Base-by-base conservation (phyloP, 179 eudicot species). In the Beta macrorhiza region DNA sequence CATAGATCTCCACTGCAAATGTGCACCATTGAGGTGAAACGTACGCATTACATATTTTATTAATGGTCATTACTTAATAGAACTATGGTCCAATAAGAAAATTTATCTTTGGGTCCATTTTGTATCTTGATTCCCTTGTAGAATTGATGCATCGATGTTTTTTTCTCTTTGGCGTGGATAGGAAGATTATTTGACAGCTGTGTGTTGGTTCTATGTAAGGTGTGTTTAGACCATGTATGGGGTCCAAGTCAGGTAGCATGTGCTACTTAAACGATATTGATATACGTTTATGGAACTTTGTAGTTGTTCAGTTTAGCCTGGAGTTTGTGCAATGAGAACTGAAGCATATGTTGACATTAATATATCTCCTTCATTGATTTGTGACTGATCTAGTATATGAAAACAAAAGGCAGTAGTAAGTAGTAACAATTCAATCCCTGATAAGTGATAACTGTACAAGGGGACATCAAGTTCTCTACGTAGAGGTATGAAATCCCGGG, bases 271-370 rank as follows among this genome's bases (percentile, higher is more conserved):
- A 61, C 25, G 44, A n/a, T 15, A 13, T 71, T 29, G 57, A 47
- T 71, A 72, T 72, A 17, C 49, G 14, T n/a, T 62, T 62, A 17
- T 53, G 25, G 25, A 80, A 76, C 11, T 49, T 52, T 73, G 10
- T 15, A 2, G 47, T 16, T 29, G 8, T 29, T 29, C 44, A 0
- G 42, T 55, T 53, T 56, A 22, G 59, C 20, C n/a, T 78, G 80
- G 77, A 81, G 63, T 74, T 74, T 25, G 15, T 69, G 74, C 59
- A 52, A 51, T 75, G 75, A 57, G 70, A 57, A 67, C 20, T 16
- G 56, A 53, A 72, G 74, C 82, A 56, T 73, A 59, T n/a, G 6
- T 32, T 63, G 55, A 68, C 67, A 42, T 67, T 68, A 44, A 47
- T 58, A 29, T 73, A 11, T 75, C 29, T 68, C 62, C 53, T 20